Conservation (phyloP, 2,329 filamentous ascomycete genomes). For the Cytospora schulzeri region DNA sequence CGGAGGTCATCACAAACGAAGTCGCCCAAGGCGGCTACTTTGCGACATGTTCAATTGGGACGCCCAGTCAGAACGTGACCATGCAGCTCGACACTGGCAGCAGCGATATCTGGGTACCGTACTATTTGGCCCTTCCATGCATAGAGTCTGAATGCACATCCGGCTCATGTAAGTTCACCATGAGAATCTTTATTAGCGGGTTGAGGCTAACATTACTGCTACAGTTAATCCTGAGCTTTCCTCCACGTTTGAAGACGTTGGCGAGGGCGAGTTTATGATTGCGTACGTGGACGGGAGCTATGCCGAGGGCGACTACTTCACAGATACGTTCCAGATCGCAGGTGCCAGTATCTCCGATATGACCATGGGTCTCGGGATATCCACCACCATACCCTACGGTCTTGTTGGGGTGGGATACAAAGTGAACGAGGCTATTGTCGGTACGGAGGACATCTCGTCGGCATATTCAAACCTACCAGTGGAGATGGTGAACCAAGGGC, state of each 20-base stretch:
- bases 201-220: conserved; percentile 15
- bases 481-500: conserved; percentile 61
- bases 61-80: conserved; percentile 56
- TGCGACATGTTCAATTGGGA: conserved; percentile 58
- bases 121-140: conserved; percentile 44
- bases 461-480: conserved; percentile 64
- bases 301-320: conserved; percentile 60
- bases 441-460: conserved; percentile 32
- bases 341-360: conserved; percentile 54
- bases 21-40: conserved; percentile 55
- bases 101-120: conserved; percentile 65
- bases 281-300: conserved; percentile 63
- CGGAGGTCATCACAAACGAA: conserved; percentile 49
- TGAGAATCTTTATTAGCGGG: conserved; percentile 31
- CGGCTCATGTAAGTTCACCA: conserved; percentile 48
- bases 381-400: conserved; percentile 59
- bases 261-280: conserved; percentile 54
- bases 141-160: conserved; percentile 41
- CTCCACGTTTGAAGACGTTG: conserved; percentile 47
- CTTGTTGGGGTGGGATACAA: conserved; percentile 64
- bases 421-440: conserved; percentile 53
- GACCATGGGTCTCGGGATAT: conserved; percentile 59
- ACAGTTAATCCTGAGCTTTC: conserved; percentile 51
- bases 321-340: conserved; percentile 58
- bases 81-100: conserved; percentile 67